Conservation (phyloP, 768 basidiomycete species). For the Phylloporus sp. region DNA sequence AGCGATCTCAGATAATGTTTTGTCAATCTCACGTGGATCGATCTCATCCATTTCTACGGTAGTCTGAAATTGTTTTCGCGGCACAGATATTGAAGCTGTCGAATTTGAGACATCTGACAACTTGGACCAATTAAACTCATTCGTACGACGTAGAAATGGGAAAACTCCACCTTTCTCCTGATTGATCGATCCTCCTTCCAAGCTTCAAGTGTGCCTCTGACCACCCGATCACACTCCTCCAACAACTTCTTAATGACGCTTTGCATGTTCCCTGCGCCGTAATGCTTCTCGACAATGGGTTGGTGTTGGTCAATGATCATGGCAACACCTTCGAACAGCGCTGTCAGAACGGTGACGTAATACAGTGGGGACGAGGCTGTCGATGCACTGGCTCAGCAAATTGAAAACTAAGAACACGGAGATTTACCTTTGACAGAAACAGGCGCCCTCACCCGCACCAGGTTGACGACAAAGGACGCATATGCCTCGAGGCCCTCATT, state of each 20-base stretch:
- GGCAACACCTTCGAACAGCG: conserved; percentile 91
- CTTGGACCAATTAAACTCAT: conserved; percentile 27
- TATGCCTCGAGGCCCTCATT: conserved; percentile 87
- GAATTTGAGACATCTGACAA: conserved; percentile 45
- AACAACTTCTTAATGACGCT: conserved; percentile 70
- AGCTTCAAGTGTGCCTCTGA: conserved; percentile 63
- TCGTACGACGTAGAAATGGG: background rate
- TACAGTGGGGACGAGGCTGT: conserved; percentile 89
- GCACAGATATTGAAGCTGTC: conserved; percentile 28
- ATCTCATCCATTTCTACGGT: conserved; percentile 47
- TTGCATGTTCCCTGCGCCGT: conserved; percentile 84
- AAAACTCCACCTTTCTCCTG: conserved; percentile 60
- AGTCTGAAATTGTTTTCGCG: conserved; percentile 30
- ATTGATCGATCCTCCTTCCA: conserved; percentile 92
- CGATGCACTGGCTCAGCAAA: conserved; percentile 4
- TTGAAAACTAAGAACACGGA: conserved; percentile 5
- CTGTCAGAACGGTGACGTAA: conserved; percentile 84
- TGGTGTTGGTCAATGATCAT: conserved; percentile 97
- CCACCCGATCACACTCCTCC: conserved; percentile 83
- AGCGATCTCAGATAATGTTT: conserved; percentile 78
- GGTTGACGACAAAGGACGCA: conserved; percentile 86
- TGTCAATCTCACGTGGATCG: conserved; percentile 91
- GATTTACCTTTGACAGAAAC: conserved; percentile 74
- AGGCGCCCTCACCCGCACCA: conserved; percentile 75
- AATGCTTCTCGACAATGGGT: conserved; percentile 97